Conservation (phyloP, 768 basidiomycete species). For the Collybiopsis confluens region DNA sequence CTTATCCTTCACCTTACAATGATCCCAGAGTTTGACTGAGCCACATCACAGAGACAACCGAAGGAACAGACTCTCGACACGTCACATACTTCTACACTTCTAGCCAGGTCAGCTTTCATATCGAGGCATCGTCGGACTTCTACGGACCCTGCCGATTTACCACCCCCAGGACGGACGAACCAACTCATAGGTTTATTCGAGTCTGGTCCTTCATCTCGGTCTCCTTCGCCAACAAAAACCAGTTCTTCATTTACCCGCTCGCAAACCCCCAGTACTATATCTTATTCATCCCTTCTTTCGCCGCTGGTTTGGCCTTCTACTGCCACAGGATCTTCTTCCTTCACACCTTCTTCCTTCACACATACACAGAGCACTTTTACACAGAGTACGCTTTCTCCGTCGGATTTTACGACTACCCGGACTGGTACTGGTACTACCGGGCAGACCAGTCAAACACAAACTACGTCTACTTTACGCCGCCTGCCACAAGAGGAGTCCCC, state of each 20-base stretch:
- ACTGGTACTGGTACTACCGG: constrained; percentile 35
- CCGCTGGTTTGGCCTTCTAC: constrained; percentile 38
- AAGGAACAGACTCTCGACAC: constrained; percentile 59
- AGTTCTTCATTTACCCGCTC: constrained; percentile 33
- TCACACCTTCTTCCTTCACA: constrained; percentile 9
- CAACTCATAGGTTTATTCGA: constrained; percentile 78
- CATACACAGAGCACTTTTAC: constrained; percentile 9
- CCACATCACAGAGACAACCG: constrained; percentile 75
- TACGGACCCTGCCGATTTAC: constrained; percentile 51
- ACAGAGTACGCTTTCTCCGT: constrained; percentile 7
- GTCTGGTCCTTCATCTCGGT: constrained; percentile 37
- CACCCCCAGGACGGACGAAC: constrained; percentile 56
- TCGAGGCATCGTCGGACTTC: constrained; percentile 49
- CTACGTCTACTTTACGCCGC: constrained; percentile 52
- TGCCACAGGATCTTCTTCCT: constrained; percentile 18
- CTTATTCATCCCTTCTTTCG: constrained; percentile 37
- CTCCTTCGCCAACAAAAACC: constrained; percentile 45
- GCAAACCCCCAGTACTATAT: constrained; percentile 17
- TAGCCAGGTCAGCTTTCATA: constrained; percentile 42
- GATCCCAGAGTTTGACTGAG: constrained; percentile 53
- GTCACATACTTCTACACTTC: constrained; percentile 25
- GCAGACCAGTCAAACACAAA: neutral
- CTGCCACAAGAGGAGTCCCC: constrained; percentile 53
- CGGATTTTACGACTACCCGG: constrained; percentile 14
- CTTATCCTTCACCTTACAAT: constrained; percentile 21